phyloP scores from a whole-genome alignment of 805 yeast species.

The Debaryomyces maramus region DNA sequence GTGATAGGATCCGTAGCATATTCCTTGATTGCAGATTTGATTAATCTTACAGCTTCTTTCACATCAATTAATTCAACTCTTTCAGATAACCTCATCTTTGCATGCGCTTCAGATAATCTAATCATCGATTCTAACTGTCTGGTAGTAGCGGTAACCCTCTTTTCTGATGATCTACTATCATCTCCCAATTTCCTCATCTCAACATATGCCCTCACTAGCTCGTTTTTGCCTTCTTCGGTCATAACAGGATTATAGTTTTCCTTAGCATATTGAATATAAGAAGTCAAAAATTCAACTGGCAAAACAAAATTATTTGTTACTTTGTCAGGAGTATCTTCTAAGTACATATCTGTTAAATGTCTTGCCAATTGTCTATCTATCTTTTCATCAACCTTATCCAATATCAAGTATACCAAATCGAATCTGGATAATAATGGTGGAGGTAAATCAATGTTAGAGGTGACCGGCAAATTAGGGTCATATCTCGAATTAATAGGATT shows the following conservation, averaged over 20 bases:
- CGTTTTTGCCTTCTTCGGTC: constrained; percentile 77
- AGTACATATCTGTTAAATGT: constrained; percentile 87
- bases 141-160: constrained; percentile 95
- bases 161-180: constrained; percentile 80
- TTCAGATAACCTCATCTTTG: constrained; percentile 83
- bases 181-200: constrained; percentile 94
- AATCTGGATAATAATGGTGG: constrained; percentile 95
- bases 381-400: constrained; percentile 88
- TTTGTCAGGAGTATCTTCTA: constrained; percentile 80
- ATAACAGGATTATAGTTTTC: constrained; percentile 79
- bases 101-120: constrained; percentile 93
- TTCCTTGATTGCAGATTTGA: constrained; percentile 91
- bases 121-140: constrained; percentile 96
- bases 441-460: constrained; percentile 92
- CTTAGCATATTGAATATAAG: constrained; percentile 92
- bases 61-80: constrained; percentile 80
- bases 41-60: constrained; percentile 87
- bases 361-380: constrained; percentile 83
- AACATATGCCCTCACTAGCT: constrained; percentile 83
- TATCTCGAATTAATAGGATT: constrained; percentile 96
- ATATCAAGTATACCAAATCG: constrained; percentile 86
- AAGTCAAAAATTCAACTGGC: constrained; percentile 84
- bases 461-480: constrained; percentile 92
- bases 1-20: constrained; percentile 98
- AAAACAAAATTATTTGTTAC: constrained; percentile 68